Conservation (phyloP, 306 rosid genomes). For the Adenanthera pavonina region DNA sequence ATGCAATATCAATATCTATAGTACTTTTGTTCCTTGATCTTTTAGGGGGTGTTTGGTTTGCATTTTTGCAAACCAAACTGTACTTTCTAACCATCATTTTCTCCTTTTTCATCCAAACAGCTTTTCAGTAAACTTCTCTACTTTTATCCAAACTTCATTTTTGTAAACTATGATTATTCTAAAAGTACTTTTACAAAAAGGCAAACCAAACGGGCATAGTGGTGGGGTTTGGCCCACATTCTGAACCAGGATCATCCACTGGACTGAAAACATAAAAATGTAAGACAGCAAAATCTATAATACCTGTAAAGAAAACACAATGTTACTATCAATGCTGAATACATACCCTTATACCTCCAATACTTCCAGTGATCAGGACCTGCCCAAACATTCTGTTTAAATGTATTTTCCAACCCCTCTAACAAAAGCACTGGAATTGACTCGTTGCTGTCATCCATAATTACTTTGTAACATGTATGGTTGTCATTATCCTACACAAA, state of each 20-base stretch:
- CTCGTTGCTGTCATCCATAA: not conserved
- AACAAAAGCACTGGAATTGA: not conserved
- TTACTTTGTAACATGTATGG: not conserved
- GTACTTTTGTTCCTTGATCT: not conserved
- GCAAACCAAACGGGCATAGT: too few relatives aligned
- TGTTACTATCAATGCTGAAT: not conserved
- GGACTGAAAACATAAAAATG: not conserved
- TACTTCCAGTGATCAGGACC: slow-evolving; percentile 4
- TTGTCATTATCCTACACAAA: not conserved
- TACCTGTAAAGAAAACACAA: not conserved
- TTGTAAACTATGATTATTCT: too few relatives aligned
- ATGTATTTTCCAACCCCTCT: not conserved
- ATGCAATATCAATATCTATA: slow-evolving; percentile 2
- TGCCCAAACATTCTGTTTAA: slow-evolving; percentile 14
- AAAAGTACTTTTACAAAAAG: too few relatives aligned
- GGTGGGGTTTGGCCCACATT: slow-evolving; percentile 7
- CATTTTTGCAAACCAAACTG: too few relatives aligned
- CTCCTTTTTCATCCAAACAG: too few relatives aligned
- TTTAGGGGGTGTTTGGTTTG: too few relatives aligned
- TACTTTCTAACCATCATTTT: too few relatives aligned
- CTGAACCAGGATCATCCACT: not conserved
- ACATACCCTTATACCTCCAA: not conserved
- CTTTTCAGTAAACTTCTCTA: too few relatives aligned
- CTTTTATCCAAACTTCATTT: too few relatives aligned
- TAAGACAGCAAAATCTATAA: not conserved